A percentile compares a stretch with the other conserved stretches of the same genome.
These are phyloP conservation scores for Xylaria sp. DNA, from an alignment of 2,329 filamentous ascomycete species.

Conservation along the genomic window DNA sequence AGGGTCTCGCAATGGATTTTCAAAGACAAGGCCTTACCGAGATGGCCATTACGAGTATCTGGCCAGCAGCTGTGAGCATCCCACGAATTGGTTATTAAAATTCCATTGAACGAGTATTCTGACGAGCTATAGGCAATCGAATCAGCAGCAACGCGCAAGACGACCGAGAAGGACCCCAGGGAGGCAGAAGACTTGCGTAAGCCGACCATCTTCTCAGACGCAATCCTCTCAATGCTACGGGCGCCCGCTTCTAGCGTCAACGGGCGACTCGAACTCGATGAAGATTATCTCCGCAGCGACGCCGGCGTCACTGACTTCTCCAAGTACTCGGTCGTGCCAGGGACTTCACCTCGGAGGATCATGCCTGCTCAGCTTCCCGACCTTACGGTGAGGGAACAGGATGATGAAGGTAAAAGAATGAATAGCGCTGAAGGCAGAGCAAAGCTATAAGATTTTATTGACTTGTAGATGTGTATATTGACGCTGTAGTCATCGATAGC, in stretches of 20 bases:
- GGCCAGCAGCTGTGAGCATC: conserved; percentile 73
- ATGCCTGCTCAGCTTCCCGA: conserved; percentile 76
- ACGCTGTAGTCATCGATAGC: background rate
- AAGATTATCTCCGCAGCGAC: conserved; percentile 75
- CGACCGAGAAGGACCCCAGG: conserved; percentile 39
- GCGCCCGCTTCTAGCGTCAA: conserved; percentile 68
- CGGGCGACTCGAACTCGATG: conserved; percentile 75
- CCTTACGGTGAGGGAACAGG: conserved; percentile 75
- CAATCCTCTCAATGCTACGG: conserved; percentile 73
- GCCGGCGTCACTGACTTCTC: conserved; percentile 72
- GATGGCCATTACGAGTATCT: conserved; percentile 82
- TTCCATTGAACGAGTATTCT: background rate
- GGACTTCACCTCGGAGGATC: conserved; percentile 67
- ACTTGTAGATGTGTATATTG: background rate
- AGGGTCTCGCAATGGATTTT: conserved; percentile 84
- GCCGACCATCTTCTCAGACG: conserved; percentile 78
- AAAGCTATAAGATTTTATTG: conserved; percentile 44
- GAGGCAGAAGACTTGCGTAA: conserved; percentile 67
- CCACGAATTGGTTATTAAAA: background rate
- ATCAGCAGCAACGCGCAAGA: conserved; percentile 48
- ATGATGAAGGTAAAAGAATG: conserved; percentile 75
- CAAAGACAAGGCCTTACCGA: conserved; percentile 64
- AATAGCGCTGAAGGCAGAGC: conserved; percentile 62
- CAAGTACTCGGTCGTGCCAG: conserved; percentile 66
- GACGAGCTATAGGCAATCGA: conserved; percentile 63